Evolutionary conservation across 768 basidiomycete genomes (phyloP).

Genomic region (Kondoa malvinella): DNA sequence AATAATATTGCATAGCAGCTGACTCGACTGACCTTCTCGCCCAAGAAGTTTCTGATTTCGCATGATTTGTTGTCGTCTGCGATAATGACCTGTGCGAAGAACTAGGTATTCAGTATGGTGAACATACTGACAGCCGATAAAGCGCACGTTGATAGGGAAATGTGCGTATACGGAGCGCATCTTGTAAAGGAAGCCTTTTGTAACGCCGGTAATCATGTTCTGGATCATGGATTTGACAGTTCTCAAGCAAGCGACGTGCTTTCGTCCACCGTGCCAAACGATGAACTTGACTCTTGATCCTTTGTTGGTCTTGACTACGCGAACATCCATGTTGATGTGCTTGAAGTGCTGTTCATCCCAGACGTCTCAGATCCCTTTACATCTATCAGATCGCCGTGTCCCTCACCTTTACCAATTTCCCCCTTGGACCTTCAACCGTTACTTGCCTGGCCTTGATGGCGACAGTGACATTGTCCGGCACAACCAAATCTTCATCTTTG

Average conservation of each 20-base stretch:
- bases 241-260: conserved; percentile 94
- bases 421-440: conserved; percentile 79
- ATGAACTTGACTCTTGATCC: conserved; percentile 72
- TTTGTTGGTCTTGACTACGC: conserved; percentile 33
- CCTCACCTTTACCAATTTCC: conserved; percentile 59
- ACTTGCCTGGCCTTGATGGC: conserved; percentile 79
- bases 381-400: no score
- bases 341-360: conserved; percentile 41
- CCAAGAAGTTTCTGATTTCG: conserved; percentile 89
- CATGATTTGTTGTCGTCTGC: conserved; percentile 52
- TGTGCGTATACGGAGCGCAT: conserved; percentile 99
- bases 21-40: conserved; percentile 54
- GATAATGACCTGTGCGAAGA: conserved; percentile 36
- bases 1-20: not conserved
- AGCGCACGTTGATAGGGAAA: conserved; percentile 80
- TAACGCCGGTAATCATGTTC: conserved; percentile 97
- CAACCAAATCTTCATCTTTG: conserved; percentile 58
- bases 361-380: not conserved
- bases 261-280: conserved; percentile 95
- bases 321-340: conserved; percentile 35
- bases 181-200: conserved; percentile 99
- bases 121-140: not conserved
- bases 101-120: not conserved
- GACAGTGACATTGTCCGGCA: conserved; percentile 71
- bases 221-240: conserved; percentile 87